Evolutionary conservation across 306 rosid species (phyloP).

Genomic region (Lathyrus oleraceus): DNA sequence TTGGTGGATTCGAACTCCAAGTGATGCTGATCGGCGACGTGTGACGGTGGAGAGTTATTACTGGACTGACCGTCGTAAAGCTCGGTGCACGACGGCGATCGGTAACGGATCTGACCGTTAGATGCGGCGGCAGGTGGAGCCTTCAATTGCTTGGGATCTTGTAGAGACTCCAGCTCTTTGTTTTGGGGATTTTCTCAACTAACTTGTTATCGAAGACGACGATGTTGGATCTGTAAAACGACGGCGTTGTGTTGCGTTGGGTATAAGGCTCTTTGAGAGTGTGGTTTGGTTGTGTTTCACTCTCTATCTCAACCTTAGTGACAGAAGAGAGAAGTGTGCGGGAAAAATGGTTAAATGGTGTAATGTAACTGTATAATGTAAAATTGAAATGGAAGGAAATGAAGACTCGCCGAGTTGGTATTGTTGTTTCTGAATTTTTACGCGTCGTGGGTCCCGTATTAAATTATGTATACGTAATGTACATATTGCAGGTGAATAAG

Average conservation of each 20-base stretch:
- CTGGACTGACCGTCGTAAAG: constrained; percentile 64
- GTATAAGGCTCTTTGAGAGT: constrained; percentile 9
- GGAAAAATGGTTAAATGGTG: constrained; percentile 37
- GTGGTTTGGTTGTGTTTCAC: background rate
- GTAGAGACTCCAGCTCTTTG: constrained; percentile 83
- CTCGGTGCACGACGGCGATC: constrained; percentile 92
- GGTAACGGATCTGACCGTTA: constrained; percentile 98
- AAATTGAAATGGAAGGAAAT: constrained; percentile 37
- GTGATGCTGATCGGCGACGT: constrained; percentile 50
- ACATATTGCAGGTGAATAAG: too few species aligned
- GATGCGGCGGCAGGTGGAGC: constrained; percentile 55
- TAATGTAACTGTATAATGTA: constrained; percentile 40
- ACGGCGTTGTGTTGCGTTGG: constrained; percentile 1
- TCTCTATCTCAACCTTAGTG: constrained; percentile 15
- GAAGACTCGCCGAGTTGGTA: constrained; percentile 30
- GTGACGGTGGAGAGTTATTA: constrained; percentile 57
- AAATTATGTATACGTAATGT: too few species aligned
- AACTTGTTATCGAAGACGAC: background rate
- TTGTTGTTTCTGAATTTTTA: constrained; percentile 29
- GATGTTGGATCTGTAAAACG: constrained; percentile 27
- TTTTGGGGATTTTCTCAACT: constrained; percentile 29
- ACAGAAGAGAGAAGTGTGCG: constrained; percentile 39
- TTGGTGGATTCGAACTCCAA: constrained; percentile 57
- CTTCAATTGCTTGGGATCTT: constrained; percentile 74
- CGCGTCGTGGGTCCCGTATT: constrained; percentile 23